A percentile compares a stretch with the other conserved stretches of the same genome.
Conservation (phyloP, 176 grass and related monocot genomes). For the Rhynchospora breviuscula region DNA sequence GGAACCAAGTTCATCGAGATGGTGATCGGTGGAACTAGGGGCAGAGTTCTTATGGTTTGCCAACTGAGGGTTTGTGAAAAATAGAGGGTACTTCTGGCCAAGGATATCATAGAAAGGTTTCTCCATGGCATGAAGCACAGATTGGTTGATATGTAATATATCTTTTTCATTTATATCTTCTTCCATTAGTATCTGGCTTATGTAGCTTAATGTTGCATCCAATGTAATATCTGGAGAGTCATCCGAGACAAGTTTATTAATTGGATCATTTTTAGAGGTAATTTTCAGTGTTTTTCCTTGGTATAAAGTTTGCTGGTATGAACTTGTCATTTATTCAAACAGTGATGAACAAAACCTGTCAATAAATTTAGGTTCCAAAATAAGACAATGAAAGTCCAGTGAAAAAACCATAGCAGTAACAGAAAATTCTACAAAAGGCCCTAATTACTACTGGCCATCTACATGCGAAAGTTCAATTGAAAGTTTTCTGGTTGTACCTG, state of each 20-base stretch:
- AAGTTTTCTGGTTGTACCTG: background rate
- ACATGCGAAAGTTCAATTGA: background rate
- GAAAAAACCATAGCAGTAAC: background rate
- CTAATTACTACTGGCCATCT: background rate
- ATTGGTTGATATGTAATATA: slow-evolving; percentile 3
- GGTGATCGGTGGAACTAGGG: background rate
- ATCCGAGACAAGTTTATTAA: background rate
- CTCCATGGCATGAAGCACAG: slow-evolving; percentile 24
- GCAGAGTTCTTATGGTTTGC: background rate
- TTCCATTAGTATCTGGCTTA: slow-evolving; percentile 34
- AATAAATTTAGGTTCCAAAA: background rate
- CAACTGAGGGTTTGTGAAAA: background rate
- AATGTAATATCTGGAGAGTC: background rate
- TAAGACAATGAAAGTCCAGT: background rate
- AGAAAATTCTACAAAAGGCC: background rate
- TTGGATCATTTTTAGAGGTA: background rate
- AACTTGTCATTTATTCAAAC: background rate
- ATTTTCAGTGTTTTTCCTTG: background rate
- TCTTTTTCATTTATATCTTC: slow-evolving; percentile 33
- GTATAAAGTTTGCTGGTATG: background rate
- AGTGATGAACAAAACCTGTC: background rate
- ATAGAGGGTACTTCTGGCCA: slow-evolving; percentile 23
- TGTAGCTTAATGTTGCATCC: slow-evolving; percentile 28
- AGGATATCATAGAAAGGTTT: slow-evolving; percentile 44
- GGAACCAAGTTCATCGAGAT: background rate